These are phyloP conservation scores for Blechomonas ayalai DNA, from an alignment of 208 protist species.

Conservation along the genomic window DNA sequence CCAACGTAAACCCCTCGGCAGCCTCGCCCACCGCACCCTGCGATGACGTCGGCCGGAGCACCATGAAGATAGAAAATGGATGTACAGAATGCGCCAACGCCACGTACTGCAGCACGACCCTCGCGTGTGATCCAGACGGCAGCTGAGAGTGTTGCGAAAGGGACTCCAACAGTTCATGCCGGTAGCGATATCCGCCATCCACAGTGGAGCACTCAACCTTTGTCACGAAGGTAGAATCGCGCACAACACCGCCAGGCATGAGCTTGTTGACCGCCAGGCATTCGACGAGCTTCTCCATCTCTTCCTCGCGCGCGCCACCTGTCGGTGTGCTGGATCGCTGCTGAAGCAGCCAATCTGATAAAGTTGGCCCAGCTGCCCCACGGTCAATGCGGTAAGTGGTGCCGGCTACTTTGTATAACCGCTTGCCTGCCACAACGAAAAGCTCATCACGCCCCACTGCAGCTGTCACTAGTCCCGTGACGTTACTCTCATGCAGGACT, in stretches of 20 bases:
- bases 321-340: neutral
- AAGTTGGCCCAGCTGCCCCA: neutral
- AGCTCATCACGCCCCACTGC: conserved; percentile 2
- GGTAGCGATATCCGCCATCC: neutral
- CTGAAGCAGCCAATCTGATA: conserved; percentile 12
- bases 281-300: conserved; percentile 3
- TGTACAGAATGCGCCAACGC: conserved; percentile 55
- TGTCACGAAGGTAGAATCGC: conserved; percentile 18
- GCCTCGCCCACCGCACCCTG: neutral
- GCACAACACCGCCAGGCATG: conserved; percentile 8
- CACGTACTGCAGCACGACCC: conserved; percentile 36
- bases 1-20: conserved; percentile 12
- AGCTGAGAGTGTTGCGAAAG: neutral
- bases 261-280: neutral
- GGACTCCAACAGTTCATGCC: conserved; percentile 20
- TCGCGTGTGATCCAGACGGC: neutral
- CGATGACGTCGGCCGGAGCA: conserved; percentile 8
- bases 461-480: conserved; percentile 7
- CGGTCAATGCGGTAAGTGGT: no score
- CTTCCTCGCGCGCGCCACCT: neutral
- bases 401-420: conserved; percentile 13
- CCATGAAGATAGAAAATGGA: conserved; percentile 40
- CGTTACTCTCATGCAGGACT: conserved; percentile 14
- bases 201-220: no score
- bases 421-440: conserved; percentile 24